Conservation (phyloP, 306 rosid genomes). For the Trifolium repens region DNA sequence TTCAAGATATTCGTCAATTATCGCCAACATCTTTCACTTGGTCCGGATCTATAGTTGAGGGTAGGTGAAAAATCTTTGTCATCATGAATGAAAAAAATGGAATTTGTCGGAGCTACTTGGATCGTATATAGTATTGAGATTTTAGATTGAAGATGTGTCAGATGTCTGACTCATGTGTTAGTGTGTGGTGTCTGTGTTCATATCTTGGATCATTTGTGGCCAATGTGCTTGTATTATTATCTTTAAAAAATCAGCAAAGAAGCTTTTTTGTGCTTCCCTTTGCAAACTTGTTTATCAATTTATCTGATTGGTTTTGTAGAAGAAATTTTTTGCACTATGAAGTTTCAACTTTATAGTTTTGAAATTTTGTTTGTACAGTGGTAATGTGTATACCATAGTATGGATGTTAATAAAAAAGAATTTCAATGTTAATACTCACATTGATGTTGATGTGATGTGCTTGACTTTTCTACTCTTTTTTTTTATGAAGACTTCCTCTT, state of each 20-base stretch:
- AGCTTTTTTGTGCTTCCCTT: not conserved
- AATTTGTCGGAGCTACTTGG: not conserved
- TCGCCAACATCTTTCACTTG: slow-evolving; percentile 62
- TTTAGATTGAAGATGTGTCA: not conserved
- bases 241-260: not conserved
- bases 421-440: not conserved
- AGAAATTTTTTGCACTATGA: not conserved
- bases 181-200: not conserved
- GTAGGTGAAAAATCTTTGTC: slow-evolving; percentile 55
- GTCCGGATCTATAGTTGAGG: slow-evolving; percentile 48
- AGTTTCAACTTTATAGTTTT: slow-evolving; percentile 12
- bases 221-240: not conserved
- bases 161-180: not conserved
- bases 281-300: not conserved
- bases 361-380: slow-evolving; percentile 31
- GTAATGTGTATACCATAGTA: slow-evolving; percentile 14
- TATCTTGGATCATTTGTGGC: not conserved
- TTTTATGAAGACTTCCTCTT: not conserved
- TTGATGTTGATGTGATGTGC: slow-evolving; percentile 31
- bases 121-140: not conserved
- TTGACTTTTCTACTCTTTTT: not conserved
- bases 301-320: slow-evolving; percentile 11
- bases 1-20: slow-evolving; percentile 59
- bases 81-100: not conserved
- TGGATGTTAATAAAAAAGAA: not conserved